Evolutionary conservation across 148 eudicot species (phyloP).

Genomic region (Tetragonia tetragonoides): DNA sequence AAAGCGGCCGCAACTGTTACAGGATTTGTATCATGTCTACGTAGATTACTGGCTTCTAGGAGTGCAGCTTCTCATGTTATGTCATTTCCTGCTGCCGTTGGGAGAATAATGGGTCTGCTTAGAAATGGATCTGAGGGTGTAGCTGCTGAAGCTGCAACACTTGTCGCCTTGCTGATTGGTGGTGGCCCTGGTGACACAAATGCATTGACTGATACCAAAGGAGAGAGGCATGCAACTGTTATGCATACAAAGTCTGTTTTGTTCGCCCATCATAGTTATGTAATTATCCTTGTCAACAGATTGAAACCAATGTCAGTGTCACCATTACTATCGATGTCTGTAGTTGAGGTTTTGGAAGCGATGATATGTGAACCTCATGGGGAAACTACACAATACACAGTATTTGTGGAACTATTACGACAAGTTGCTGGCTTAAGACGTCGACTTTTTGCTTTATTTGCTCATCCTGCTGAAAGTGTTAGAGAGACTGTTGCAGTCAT

Average conservation of each 20-base stretch:
- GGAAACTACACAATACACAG: constrained; percentile 91
- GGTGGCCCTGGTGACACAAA: constrained; percentile 89
- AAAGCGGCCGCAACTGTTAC: constrained; percentile 98
- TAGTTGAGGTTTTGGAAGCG: constrained; percentile 94
- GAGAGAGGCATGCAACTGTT: constrained; percentile 84
- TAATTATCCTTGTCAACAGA: constrained; percentile 80
- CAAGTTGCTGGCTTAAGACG: constrained; percentile 91
- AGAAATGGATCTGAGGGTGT: constrained; percentile 97
- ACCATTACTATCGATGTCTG: constrained; percentile 84
- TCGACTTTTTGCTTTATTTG: constrained; percentile 91
- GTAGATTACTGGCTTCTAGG: constrained; percentile 79
- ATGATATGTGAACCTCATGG: constrained; percentile 99
- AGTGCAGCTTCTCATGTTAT: constrained; percentile 96
- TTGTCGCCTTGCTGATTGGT: constrained; percentile 86
- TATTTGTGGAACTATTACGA: constrained; percentile 89
- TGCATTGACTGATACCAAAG: constrained; percentile 74
- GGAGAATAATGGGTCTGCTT: constrained; percentile 94
- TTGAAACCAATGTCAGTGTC: constrained; percentile 92
- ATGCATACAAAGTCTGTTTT: constrained; percentile 96
- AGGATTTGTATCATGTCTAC: constrained; percentile 83
- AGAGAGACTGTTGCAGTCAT: constrained; percentile 94
- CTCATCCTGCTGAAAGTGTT: constrained; percentile 96
- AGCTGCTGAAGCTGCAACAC: constrained; percentile 87
- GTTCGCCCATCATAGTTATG: constrained; percentile 68
- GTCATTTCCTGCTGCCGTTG: constrained; percentile 99